Percentiles rank a stretch among this genome's conserved stretches.
These are phyloP conservation scores for Musa schizocarpa DNA, from an alignment of 176 grass and related monocot species.

Conservation along the genomic window DNA sequence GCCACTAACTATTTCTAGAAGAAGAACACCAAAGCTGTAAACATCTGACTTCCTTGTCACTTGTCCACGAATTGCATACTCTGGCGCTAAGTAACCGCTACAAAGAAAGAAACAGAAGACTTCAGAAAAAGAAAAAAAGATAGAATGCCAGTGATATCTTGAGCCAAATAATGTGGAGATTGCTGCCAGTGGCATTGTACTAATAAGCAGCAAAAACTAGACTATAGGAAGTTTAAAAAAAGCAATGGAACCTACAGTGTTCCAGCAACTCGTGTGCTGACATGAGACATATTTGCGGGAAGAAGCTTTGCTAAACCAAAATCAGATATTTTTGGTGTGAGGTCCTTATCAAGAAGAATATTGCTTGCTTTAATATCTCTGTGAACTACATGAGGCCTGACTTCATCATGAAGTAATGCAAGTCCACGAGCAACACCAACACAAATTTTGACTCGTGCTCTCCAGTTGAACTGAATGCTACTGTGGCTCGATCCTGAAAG, in stretches of 20 bases:
- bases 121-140: neutral
- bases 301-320: conserved; percentile 79
- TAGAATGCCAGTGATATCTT: neutral
- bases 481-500: conserved; percentile 35
- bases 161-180: neutral
- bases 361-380: conserved; percentile 94
- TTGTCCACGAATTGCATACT: conserved; percentile 75
- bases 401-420: conserved; percentile 73
- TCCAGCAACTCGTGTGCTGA: conserved; percentile 75
- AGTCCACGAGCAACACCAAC: conserved; percentile 69
- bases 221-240: neutral
- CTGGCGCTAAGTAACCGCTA: conserved; percentile 76
- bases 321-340: conserved; percentile 84
- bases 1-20: conserved; percentile 76
- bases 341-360: conserved; percentile 75
- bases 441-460: conserved; percentile 53
- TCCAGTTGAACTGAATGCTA: conserved; percentile 67
- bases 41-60: conserved; percentile 82
- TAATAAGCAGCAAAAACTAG: neutral
- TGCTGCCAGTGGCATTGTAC: neutral
- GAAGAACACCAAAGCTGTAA: conserved; percentile 80
- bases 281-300: conserved; percentile 64
- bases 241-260: conserved; percentile 50
- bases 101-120: neutral
- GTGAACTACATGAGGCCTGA: conserved; percentile 54